phyloP scores from a whole-genome alignment of 805 yeast species.

The Kazachstania viticola region DNA sequence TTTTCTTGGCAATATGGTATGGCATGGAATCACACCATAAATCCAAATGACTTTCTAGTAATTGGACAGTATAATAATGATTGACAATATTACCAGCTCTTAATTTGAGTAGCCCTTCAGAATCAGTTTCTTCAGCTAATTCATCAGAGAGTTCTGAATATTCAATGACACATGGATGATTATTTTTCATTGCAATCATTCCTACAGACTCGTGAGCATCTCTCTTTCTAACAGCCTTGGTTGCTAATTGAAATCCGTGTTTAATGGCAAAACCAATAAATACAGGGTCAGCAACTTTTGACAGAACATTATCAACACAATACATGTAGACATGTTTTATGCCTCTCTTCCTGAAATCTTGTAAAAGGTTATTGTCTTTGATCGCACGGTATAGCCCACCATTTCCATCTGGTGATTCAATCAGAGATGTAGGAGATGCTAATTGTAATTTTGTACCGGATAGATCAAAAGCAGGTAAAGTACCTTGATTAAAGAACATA shows the following conservation, averaged over 20 bases:
- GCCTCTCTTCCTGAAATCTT: slow-evolving; percentile 55
- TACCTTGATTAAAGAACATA: slow-evolving; percentile 85
- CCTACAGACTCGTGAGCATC: slow-evolving; percentile 86
- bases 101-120: slow-evolving; percentile 50
- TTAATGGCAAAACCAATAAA: slow-evolving; percentile 70
- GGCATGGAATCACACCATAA: slow-evolving; percentile 69
- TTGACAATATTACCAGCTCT: slow-evolving; percentile 97
- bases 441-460: slow-evolving; percentile 63
- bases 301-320: slow-evolving; percentile 91
- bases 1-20: slow-evolving; percentile 91
- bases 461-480: slow-evolving; percentile 73
- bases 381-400: slow-evolving; percentile 93
- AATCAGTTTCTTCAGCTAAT: slow-evolving; percentile 55
- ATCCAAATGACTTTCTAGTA: slow-evolving; percentile 48
- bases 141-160: slow-evolving; percentile 80
- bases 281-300: slow-evolving; percentile 85
- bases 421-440: slow-evolving; percentile 41
- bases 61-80: slow-evolving; percentile 83
- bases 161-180: slow-evolving; percentile 81
- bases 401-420: slow-evolving; percentile 94
- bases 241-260: slow-evolving; percentile 62
- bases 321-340: slow-evolving; percentile 90
- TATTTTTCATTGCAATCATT: slow-evolving; percentile 61
- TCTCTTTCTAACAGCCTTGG: slow-evolving; percentile 90
- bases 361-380: slow-evolving; percentile 46